phyloP scores from a whole-genome alignment of 176 grass and related monocot genomes.

The Elymus sibiricus region DNA sequence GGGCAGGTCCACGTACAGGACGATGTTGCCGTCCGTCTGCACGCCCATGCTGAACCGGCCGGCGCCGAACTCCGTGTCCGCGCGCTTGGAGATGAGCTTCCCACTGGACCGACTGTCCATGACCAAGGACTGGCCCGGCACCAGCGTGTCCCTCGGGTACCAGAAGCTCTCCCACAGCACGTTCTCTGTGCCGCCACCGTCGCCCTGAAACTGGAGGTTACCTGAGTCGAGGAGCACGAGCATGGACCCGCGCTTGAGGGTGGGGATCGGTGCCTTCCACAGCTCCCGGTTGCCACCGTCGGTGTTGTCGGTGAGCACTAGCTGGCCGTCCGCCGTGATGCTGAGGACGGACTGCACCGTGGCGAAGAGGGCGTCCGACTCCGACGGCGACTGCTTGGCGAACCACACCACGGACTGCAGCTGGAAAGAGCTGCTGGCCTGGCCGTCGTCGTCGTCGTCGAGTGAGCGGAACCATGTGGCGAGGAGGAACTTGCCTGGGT shows the following conservation, averaged over 20 bases:
- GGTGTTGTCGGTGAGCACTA: background rate
- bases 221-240: constrained; percentile 23
- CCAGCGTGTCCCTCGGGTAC: constrained; percentile 32
- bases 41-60: constrained; percentile 35
- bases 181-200: background rate
- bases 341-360: constrained; percentile 1
- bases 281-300: background rate
- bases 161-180: constrained; percentile 29
- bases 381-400: background rate
- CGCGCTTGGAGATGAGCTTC: constrained; percentile 28
- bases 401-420: constrained; percentile 31
- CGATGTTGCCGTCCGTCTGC: constrained; percentile 36
- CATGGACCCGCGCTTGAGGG: background rate
- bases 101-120: background rate
- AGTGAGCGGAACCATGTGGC: constrained; percentile 27
- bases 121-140: constrained; percentile 20
- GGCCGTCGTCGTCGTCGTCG: background rate
- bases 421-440: background rate
- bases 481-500: constrained; percentile 20
- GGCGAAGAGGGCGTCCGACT: background rate
- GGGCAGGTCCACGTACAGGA: constrained; percentile 25
- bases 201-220: constrained; percentile 26
- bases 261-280: background rate
- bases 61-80: constrained; percentile 25
- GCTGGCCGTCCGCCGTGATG: background rate